A percentile compares a stretch with the other conserved stretches of the same genome.
phyloP scores from a whole-genome alignment of 1,284 basidiomycete genomes.

The Pyrrhoderma noxium region DNA sequence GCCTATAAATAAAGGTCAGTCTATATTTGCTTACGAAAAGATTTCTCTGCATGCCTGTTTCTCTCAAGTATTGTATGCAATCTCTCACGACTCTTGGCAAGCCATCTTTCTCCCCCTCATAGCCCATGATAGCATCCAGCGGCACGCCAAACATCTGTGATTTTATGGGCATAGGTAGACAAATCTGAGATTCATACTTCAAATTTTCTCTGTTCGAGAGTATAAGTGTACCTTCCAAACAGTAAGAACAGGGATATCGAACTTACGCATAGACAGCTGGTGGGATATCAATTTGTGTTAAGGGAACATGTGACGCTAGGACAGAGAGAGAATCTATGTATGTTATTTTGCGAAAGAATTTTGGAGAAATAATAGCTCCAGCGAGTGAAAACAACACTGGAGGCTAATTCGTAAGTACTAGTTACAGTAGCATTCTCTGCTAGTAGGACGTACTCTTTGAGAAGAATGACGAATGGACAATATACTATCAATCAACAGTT shows the following conservation, averaged over 20 bases:
- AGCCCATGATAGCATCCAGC: conserved; percentile 75
- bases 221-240: not conserved
- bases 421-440: too few relatives aligned
- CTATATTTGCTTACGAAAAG: not conserved
- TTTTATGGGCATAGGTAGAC: conserved; percentile 48
- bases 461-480: conserved; percentile 83
- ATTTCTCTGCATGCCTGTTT: conserved; percentile 36
- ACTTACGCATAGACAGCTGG: conserved; percentile 69
- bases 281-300: conserved; percentile 80
- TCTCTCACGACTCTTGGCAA: conserved; percentile 75
- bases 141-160: conserved; percentile 72
- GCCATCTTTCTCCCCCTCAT: conserved; percentile 69
- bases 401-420: not conserved
- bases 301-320: conserved; percentile 64
- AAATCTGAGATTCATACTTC: conserved; percentile 61
- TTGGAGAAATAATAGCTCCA: conserved; percentile 80
- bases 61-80: conserved; percentile 63
- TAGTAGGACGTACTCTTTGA: conserved; percentile 57
- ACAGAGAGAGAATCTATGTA: conserved; percentile 71
- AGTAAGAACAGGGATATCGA: conserved; percentile 5
- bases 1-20: conserved; percentile 31
- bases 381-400: conserved; percentile 79
- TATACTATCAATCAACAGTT: conserved; percentile 63
- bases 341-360: conserved; percentile 78
- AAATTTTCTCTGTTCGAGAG: conserved; percentile 53